Base-by-base conservation (phyloP, 108 stramenopile genomes). In the Chaetoceros tenuissimus region DNA sequence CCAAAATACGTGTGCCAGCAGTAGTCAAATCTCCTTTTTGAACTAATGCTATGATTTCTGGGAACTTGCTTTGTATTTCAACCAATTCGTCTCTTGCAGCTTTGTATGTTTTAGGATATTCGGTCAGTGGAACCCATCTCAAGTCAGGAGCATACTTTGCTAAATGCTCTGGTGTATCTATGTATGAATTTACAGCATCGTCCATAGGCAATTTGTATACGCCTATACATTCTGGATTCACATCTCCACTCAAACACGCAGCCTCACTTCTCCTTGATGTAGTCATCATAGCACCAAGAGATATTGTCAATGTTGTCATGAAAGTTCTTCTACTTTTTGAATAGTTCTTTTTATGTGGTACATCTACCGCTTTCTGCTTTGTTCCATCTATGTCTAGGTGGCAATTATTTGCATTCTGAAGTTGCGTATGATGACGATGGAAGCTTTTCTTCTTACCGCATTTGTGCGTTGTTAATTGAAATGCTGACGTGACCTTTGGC, bases 181-280 rank as follows among this genome's bases (percentile, higher is more conserved):
- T 67, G 46, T 76, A 84, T 1, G 73, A 53, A 10, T 51, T 31
- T 13, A 69, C 60, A 5, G 63, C 65, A 57, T 76, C 81, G 49
- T 85, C 82, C 17, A 84, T 60, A 3, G 89, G 89, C 30, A 90
- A 59, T 56, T 90, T 90, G 69, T 86, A 90, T 1, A 86, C 76
- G 8, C 89, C 89, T 57, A 90, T 90, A 50, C 89, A 90, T 1
- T 78, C 82, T 43, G 48, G 34, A 19, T 71, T 66, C 25, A 71
- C 59, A 54, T 90, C 85, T 1, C 89, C 89, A 19, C 63, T 62
- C 24, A 86, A 64, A 57, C 85, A 86, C n/a, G 84, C 84, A 18
- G 84, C 84, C 47, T 60, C 2, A 17, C 34, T 40, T n/a, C n/a
- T n/a, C n/a, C n/a, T n/a, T n/a, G n/a, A n/a, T n/a, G n/a, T n/a